phyloP scores from a whole-genome alignment of 305 asterid species.

The Coffea humblotiana region DNA sequence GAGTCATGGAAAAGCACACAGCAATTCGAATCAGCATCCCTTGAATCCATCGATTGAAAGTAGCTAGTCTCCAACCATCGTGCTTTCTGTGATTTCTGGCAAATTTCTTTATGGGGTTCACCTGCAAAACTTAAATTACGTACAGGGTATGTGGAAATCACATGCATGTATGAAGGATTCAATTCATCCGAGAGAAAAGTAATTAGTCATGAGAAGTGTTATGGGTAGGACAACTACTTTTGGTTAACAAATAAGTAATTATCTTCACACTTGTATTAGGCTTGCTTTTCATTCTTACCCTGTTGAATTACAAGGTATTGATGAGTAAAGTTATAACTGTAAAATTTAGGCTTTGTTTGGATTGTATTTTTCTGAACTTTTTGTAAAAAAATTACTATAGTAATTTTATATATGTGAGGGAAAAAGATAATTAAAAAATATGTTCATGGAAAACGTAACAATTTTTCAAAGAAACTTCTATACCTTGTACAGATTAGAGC shows the following conservation, averaged over 20 bases:
- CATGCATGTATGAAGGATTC: not conserved
- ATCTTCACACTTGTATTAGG: not conserved
- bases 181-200: no score
- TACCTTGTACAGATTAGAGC: not conserved
- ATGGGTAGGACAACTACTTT: not conserved
- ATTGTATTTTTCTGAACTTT: no score
- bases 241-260: not conserved
- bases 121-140: not conserved
- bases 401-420: no score
- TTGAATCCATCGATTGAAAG: not conserved
- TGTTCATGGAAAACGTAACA: no score
- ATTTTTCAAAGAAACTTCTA: not conserved
- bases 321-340: not conserved
- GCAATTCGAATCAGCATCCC: not conserved
- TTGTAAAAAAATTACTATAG: no score
- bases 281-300: not conserved
- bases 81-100: not conserved
- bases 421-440: no score
- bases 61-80: not conserved
- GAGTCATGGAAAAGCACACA: not conserved
- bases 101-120: not conserved
- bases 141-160: not conserved
- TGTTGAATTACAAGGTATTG: not conserved
- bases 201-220: no score
- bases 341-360: not conserved